Base-by-base conservation (phyloP, 129 eudicot genomes). In the Cynara cardunculus region DNA sequence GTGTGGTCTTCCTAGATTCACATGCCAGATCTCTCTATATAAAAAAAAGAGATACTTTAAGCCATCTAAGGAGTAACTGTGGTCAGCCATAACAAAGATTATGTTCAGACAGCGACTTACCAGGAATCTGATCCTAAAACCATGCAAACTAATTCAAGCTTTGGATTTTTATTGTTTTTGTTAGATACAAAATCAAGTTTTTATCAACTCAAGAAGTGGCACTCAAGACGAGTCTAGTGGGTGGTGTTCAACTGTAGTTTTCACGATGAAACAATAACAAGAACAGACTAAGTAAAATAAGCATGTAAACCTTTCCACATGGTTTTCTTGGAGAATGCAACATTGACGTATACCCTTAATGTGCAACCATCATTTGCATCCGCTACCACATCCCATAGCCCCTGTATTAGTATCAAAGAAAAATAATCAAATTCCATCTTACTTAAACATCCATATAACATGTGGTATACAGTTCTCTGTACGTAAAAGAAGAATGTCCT, bases 251-350 rank as follows among this genome's bases (percentile, higher is more conserved):
- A 14, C 5, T 1, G 53, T 64, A 8, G 73, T 77, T 77, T 37
- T 67, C 26, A 66, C 16, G 26, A 19, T 19, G 25, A 41, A 78
- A 67, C 67, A 34, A 69, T 27, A 68, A 78, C 44, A 78, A 79
- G 68, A 70, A 30, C 5, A 30, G 49, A 70, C 8, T 5, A 39
- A 41, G 31, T 25, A 81, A 53, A 62, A 71, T 71, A 73, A 83
- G 73, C 31, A 69, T 7, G 53, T 90, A 73, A 77, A 94, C 98
- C 98, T 90, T 87, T 94, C 89, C 89, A 91, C 90, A 94, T 90
- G 44, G 98, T 94, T 80, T 83, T 91, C 82, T 91, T 94, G 61
- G 96, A 88, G 83, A 94, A 94, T 74, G 92, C 90, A 53, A 94
- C 98, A 84, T 86, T 90, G 59, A 83, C 86, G 87, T 89, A 91